Evolutionary conservation across 2,329 filamentous ascomycete species (phyloP).

Genomic region (Cytospora piceicola): DNA sequence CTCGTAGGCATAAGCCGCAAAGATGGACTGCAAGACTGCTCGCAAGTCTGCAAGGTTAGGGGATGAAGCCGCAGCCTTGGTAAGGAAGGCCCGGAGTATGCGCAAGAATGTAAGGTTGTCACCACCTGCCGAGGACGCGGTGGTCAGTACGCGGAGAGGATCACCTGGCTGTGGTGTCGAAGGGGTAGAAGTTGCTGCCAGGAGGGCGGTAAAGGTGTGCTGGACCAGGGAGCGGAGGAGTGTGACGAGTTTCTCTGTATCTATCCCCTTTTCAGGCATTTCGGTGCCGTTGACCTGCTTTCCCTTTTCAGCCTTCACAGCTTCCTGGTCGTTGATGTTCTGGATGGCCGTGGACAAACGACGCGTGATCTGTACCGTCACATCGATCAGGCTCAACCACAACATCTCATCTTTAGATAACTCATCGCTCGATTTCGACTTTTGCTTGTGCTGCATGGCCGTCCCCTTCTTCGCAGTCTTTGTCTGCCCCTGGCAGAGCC

Average conservation of each 20-base stretch:
- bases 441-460: conserved; percentile 56
- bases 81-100: conserved; percentile 86
- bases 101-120: conserved; percentile 79
- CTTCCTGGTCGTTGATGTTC: conserved; percentile 31
- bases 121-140: conserved; percentile 39
- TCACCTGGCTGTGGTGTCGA: conserved; percentile 38
- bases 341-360: conserved; percentile 62
- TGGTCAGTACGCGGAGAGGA: conserved; percentile 40
- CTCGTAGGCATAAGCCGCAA: conserved; percentile 94
- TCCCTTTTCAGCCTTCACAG: conserved; percentile 31
- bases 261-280: conserved; percentile 42
- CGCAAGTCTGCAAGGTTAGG: conserved; percentile 88
- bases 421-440: conserved; percentile 45
- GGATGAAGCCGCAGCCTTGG: conserved; percentile 77
- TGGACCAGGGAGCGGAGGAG: conserved; percentile 82
- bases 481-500: conserved; percentile 88
- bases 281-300: conserved; percentile 34
- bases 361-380: conserved; percentile 65
- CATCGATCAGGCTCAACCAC: conserved; percentile 65
- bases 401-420: conserved; percentile 59
- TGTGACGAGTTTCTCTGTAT: conserved; percentile 64
- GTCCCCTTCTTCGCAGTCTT: conserved; percentile 57
- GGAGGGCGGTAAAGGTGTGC: conserved; percentile 84
- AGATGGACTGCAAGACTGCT: conserved; percentile 83
- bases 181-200: conserved; percentile 71